phyloP scores from a whole-genome alignment of 345 rosid species.

The Citrus unshiu region DNA sequence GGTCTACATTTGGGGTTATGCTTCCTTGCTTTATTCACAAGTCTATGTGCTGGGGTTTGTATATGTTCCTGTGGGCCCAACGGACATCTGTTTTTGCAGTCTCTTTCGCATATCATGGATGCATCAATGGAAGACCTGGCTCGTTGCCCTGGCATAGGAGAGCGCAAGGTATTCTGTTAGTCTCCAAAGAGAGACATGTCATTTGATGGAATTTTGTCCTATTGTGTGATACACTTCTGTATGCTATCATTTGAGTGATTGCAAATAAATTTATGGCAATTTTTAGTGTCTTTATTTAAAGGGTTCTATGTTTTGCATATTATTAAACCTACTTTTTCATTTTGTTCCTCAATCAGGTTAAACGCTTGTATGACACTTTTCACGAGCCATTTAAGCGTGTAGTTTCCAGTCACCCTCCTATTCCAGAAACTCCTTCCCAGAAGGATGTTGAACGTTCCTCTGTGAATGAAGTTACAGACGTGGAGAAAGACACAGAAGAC shows the following conservation, averaged over 20 bases:
- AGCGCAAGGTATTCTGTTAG: slow-evolving; percentile 51
- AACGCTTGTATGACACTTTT: slow-evolving; percentile 81
- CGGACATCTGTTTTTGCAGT: slow-evolving; percentile 37
- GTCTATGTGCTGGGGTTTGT: not conserved
- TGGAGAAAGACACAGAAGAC: slow-evolving; percentile 36
- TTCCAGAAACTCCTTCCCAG: slow-evolving; percentile 39
- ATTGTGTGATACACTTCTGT: not conserved
- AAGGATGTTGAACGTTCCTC: slow-evolving; percentile 34
- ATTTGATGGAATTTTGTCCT: not conserved
- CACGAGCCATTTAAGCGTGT: slow-evolving; percentile 91
- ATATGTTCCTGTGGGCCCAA: not conserved
- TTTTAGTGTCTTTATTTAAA: not conserved
- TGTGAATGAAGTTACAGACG: slow-evolving; percentile 33
- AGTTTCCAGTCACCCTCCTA: slow-evolving; percentile 38
- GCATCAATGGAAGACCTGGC: slow-evolving; percentile 64
- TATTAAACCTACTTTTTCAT: not conserved
- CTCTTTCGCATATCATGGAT: slow-evolving; percentile 83
- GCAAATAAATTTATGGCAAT: not conserved
- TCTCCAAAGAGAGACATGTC: not conserved
- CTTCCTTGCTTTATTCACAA: not conserved
- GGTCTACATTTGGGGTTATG: slow-evolving; percentile 92
- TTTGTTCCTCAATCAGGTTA: slow-evolving; percentile 51
- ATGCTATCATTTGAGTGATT: not conserved
- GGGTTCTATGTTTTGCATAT: too few relatives aligned
- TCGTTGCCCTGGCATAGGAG: too few relatives aligned